A percentile compares a stretch with the other conserved stretches of the same genome.
These are phyloP conservation scores for Boletus smithii DNA, from an alignment of 1,284 basidiomycete species.

Conservation along the genomic window DNA sequence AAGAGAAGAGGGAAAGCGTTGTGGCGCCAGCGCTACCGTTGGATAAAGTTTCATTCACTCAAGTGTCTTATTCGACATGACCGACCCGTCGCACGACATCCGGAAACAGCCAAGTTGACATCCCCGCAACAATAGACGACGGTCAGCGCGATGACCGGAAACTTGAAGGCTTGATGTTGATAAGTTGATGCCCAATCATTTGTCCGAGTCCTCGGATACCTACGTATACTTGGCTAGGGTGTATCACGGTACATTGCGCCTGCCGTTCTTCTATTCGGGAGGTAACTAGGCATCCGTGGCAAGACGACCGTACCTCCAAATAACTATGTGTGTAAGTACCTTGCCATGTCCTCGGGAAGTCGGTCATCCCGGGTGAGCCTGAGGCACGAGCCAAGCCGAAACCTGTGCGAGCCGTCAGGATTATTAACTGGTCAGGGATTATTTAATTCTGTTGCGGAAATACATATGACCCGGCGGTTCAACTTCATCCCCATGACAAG, in stretches of 20 bases:
- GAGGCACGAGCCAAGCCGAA: not conserved
- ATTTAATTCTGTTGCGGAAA: slow-evolving; percentile 4
- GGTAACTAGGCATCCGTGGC: not conserved
- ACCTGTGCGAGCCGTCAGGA: not conserved
- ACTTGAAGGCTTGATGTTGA: not conserved
- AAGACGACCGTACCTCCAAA: not conserved
- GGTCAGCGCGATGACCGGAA: not conserved
- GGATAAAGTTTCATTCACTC: not conserved
- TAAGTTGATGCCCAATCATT: not conserved
- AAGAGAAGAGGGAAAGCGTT: not conserved
- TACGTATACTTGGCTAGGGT: not conserved
- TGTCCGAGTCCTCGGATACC: not conserved
- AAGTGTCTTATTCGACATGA: not conserved
- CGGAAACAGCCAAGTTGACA: not conserved
- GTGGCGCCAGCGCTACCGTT: slow-evolving; percentile 2
- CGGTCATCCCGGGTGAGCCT: not conserved
- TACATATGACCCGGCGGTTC: not conserved
- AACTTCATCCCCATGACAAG: not conserved
- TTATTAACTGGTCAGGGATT: not conserved
- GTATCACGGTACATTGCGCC: not conserved
- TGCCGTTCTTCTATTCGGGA: not conserved
- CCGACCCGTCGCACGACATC: not conserved
- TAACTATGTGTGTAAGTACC: not conserved
- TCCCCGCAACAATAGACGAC: not conserved
- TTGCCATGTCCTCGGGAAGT: not conserved